These are phyloP conservation scores for Mycosphaerella sp. DNA, from an alignment of 2,329 filamentous ascomycete species.

Conservation along the genomic window DNA sequence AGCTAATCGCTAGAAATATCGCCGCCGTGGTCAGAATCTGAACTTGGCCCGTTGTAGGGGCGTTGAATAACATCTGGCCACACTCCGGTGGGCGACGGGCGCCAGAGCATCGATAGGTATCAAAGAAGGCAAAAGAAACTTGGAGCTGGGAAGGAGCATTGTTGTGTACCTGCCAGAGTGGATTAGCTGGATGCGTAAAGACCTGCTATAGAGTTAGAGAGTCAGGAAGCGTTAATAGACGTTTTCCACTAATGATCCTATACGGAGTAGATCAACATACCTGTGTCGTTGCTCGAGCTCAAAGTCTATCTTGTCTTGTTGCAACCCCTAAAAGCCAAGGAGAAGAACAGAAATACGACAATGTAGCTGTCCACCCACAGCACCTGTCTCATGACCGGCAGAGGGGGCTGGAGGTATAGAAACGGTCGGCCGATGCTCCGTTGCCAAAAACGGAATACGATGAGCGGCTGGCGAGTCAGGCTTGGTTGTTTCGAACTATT, in stretches of 20 bases:
- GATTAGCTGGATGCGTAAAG: background rate
- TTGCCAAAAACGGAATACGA: background rate
- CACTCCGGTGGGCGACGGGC: background rate
- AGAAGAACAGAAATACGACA: background rate
- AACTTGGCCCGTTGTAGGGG: constrained; percentile 1
- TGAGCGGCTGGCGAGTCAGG: constrained; percentile 2
- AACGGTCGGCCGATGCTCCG: background rate
- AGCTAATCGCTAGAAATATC: constrained; percentile 20
- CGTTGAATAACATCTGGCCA: constrained; percentile 9
- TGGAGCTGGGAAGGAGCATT: background rate
- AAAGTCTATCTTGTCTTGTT: background rate
- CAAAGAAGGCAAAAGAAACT: background rate
- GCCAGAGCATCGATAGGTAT: background rate
- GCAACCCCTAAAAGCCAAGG: background rate
- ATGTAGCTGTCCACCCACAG: background rate
- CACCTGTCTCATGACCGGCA: background rate
- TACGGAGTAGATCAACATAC: background rate
- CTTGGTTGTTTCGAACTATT: constrained; percentile 2
- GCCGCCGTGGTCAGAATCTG: constrained; percentile 6
- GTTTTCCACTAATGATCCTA: background rate
- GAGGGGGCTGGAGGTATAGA: background rate
- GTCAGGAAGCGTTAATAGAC: constrained; percentile 1
- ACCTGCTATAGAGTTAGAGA: background rate
- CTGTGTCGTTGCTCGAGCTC: constrained; percentile 1
- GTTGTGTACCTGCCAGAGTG: background rate